Conservation (phyloP, 129 eudicot genomes). For the Pseudognaphalium luteoalbum region DNA sequence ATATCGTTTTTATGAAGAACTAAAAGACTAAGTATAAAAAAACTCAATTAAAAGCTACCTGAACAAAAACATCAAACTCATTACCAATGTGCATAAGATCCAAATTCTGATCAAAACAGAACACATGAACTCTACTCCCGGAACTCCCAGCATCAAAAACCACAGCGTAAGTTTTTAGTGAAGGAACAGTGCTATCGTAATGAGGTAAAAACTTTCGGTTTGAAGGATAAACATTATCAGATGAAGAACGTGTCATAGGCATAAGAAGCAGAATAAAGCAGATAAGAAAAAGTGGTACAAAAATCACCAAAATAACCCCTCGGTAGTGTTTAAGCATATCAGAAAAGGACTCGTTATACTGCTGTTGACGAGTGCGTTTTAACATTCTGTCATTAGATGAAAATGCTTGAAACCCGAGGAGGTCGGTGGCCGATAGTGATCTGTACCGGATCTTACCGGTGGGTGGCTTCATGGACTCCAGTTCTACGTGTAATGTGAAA, state of each 20-base stretch:
- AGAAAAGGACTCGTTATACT: constrained; percentile 31
- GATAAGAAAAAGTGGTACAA: constrained; percentile 56
- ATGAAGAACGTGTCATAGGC: constrained; percentile 40
- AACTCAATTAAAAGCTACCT: constrained; percentile 37
- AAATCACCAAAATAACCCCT: constrained; percentile 48
- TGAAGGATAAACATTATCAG: constrained; percentile 17
- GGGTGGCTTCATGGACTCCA: constrained; percentile 53
- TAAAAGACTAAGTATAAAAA: too few relatives aligned
- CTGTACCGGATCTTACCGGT: constrained; percentile 66
- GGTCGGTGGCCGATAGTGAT: constrained; percentile 62
- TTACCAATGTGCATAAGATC: constrained; percentile 75
- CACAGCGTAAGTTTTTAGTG: constrained; percentile 48
- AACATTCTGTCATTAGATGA: constrained; percentile 50
- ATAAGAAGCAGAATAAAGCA: constrained; percentile 55
- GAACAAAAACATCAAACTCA: constrained; percentile 67
- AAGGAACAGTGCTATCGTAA: constrained; percentile 9
- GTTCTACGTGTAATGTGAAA: constrained; percentile 25
- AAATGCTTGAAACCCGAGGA: constrained; percentile 34
- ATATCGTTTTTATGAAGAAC: too few relatives aligned
- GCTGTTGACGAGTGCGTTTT: constrained; percentile 47
- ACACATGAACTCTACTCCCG: constrained; percentile 81
- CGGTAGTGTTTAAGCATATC: constrained; percentile 51
- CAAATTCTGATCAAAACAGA: constrained; percentile 63
- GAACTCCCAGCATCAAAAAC: constrained; percentile 89
- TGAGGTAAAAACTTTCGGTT: constrained; percentile 47